Conservation (phyloP, 371 early-diverging fungal species). For the Blakeslea trispora region DNA sequence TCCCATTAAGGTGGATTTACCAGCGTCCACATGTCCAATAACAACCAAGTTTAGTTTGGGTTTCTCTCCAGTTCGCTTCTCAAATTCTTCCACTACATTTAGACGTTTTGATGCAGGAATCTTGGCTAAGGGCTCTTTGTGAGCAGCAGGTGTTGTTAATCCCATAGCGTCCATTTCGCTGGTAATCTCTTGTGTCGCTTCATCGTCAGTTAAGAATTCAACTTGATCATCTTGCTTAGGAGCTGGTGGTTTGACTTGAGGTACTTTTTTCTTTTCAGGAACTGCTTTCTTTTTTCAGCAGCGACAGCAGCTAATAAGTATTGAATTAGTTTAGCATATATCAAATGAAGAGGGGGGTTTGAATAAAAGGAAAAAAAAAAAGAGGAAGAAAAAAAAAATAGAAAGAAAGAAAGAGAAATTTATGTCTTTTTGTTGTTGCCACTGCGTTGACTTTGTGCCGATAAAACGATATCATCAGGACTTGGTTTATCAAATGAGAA, state of each 20-base stretch:
- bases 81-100: conserved; percentile 75
- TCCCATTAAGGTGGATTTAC: conserved; percentile 98
- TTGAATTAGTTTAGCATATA: too few species aligned
- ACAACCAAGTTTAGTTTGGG: conserved; percentile 82
- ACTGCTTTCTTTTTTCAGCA: conserved; percentile 13
- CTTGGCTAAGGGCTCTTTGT: conserved; percentile 36
- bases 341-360: conserved; percentile 6
- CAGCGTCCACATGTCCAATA: conserved; percentile 99
- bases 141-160: conserved; percentile 20
- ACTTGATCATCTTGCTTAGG: conserved; percentile 39
- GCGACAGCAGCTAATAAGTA: conserved; percentile 17
- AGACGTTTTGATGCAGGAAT: conserved; percentile 57
- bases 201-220: conserved; percentile 49
- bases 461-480: conserved; percentile 80
- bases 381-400: background rate
- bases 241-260: background rate
- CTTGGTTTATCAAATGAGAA: conserved; percentile 80
- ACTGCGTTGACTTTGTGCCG: conserved; percentile 58
- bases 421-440: conserved; percentile 13
- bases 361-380: conserved; percentile 8
- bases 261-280: background rate
- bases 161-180: conserved; percentile 61
- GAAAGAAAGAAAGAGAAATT: background rate
- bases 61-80: conserved; percentile 70
- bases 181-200: conserved; percentile 25